These are phyloP conservation scores for Neonectria hederae DNA, from an alignment of 2,329 filamentous ascomycete species.

Conservation along the genomic window DNA sequence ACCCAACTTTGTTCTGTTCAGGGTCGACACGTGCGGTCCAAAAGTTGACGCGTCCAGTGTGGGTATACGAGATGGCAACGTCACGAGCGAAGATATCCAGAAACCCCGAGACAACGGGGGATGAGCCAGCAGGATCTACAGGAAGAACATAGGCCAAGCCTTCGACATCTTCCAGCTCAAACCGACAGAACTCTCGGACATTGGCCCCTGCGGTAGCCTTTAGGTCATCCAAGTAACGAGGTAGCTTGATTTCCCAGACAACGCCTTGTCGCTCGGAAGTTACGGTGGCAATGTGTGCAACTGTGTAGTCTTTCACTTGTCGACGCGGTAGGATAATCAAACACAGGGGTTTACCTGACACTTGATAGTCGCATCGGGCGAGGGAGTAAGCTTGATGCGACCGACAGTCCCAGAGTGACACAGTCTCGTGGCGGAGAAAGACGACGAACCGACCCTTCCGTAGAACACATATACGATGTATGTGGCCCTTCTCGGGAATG, in stretches of 20 bases:
- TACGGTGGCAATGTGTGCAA: constrained; percentile 82
- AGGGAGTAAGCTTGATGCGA: constrained; percentile 66
- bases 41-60: constrained; percentile 77
- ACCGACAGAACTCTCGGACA: constrained; percentile 75
- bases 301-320: constrained; percentile 64
- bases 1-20: constrained; percentile 71
- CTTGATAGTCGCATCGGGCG: constrained; percentile 58
- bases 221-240: constrained; percentile 52
- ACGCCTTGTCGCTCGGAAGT: constrained; percentile 81
- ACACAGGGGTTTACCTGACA: constrained; percentile 79
- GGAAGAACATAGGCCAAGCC: constrained; percentile 75
- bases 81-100: constrained; percentile 88
- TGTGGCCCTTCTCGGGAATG: constrained; percentile 73
- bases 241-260: constrained; percentile 80
- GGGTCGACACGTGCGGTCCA: constrained; percentile 83
- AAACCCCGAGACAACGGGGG: constrained; percentile 76
- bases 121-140: constrained; percentile 85
- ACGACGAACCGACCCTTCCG: constrained; percentile 81
- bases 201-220: constrained; percentile 35
- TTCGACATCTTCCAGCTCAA: constrained; percentile 70
- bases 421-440: constrained; percentile 76
- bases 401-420: constrained; percentile 84
- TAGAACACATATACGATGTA: constrained; percentile 82
- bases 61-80: constrained; percentile 85
- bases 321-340: constrained; percentile 76